Conservation (phyloP, 768 basidiomycete genomes). For the Agaricus bisporus region DNA sequence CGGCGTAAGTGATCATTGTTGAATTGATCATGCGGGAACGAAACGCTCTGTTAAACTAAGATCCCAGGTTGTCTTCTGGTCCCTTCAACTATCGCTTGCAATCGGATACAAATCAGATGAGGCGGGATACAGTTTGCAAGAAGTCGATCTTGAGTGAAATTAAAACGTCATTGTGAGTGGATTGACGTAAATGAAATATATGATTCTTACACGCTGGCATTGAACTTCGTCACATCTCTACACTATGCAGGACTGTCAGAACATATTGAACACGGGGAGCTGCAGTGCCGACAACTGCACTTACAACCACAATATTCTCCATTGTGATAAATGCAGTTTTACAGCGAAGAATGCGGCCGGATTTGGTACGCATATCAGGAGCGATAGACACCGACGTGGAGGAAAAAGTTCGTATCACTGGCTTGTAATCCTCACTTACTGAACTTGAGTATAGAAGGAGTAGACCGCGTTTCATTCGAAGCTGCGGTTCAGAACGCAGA, state of each 20-base stretch:
- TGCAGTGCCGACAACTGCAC: constrained; percentile 26
- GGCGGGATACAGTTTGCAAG: too few relatives aligned
- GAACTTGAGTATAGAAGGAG: too few relatives aligned
- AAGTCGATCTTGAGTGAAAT: too few relatives aligned
- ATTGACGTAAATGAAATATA: too few relatives aligned
- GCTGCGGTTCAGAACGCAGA: constrained; percentile 44
- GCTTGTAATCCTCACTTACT: neutral
- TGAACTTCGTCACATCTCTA: neutral
- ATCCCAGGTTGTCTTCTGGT: too few relatives aligned
- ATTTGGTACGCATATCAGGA: neutral
- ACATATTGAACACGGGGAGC: constrained; percentile 26
- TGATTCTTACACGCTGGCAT: too few relatives aligned
- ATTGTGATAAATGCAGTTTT: constrained; percentile 33
- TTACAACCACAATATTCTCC: constrained; percentile 27
- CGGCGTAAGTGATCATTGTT: too few relatives aligned
- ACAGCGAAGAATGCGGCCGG: constrained; percentile 19
- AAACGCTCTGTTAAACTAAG: too few relatives aligned
- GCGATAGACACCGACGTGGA: constrained; percentile 2
- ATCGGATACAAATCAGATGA: too few relatives aligned
- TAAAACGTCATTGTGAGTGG: too few relatives aligned
- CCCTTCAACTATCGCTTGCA: too few relatives aligned
- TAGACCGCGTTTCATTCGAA: constrained; percentile 22
- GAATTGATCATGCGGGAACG: too few relatives aligned
- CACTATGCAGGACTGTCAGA: constrained; percentile 25
- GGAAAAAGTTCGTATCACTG: neutral